Conservation (phyloP, 164 flowering plant species). For the Kalanchoe fedtschenkoi region DNA sequence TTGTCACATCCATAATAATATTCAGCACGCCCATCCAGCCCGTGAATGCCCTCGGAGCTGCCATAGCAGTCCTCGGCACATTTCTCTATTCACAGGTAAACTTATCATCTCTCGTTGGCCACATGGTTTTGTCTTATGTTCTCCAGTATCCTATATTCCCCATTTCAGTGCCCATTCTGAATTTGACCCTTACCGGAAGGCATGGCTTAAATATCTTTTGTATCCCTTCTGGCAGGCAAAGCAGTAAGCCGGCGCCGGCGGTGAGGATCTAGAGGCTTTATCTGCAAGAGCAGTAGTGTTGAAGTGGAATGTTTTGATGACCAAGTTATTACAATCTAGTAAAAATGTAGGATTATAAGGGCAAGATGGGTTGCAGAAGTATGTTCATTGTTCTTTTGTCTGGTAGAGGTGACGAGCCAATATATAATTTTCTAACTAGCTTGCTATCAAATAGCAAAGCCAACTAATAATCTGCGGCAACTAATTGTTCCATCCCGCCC, state of each 20-base stretch:
- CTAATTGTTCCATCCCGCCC: too few relatives aligned
- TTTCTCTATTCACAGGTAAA: constrained; percentile 18
- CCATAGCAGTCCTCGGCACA: not conserved
- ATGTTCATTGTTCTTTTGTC: not conserved
- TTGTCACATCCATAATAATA: not conserved
- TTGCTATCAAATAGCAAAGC: too few relatives aligned
- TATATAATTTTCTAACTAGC: too few relatives aligned
- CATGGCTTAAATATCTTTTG: too few relatives aligned
- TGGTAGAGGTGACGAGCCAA: not conserved
- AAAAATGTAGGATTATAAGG: not conserved
- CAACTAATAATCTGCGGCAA: too few relatives aligned
- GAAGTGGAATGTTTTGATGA: not conserved
- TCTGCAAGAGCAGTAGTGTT: not conserved
- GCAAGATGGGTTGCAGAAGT: not conserved
- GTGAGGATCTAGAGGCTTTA: not conserved
- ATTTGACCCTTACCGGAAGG: too few relatives aligned
- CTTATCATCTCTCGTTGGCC: too few relatives aligned
- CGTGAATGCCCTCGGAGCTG: not conserved
- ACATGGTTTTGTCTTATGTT: too few relatives aligned
- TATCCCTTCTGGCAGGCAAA: not conserved
- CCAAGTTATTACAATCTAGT: not conserved
- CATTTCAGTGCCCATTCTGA: too few relatives aligned
- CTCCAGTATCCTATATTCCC: too few relatives aligned
- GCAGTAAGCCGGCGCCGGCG: not conserved
- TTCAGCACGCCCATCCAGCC: not conserved